Evolutionary conservation across 208 protist genomes (phyloP).

Genomic region (Leishmania amazonensis): DNA sequence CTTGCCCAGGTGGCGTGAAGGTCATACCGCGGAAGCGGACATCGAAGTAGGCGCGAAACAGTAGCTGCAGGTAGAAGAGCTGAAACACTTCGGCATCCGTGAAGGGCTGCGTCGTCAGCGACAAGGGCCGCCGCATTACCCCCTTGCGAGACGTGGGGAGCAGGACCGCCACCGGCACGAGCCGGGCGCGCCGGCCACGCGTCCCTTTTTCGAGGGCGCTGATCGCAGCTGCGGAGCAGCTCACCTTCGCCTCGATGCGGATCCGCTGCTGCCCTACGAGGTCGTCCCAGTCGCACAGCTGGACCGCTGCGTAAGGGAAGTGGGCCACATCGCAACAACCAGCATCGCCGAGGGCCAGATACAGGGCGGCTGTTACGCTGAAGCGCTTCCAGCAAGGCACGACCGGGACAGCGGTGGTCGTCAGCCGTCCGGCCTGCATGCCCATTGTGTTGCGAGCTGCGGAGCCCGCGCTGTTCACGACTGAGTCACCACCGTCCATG

Average conservation of each 20-base stretch:
- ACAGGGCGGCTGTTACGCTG: slow-evolving; percentile 49
- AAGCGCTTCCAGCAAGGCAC: slow-evolving; percentile 63
- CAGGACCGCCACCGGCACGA: slow-evolving; percentile 36
- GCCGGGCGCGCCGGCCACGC: slow-evolving; percentile 7
- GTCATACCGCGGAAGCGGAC: slow-evolving; percentile 58
- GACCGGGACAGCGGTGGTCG: neutral
- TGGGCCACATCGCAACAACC: slow-evolving; percentile 45
- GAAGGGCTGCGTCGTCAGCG: slow-evolving; percentile 63
- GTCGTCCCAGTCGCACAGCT: slow-evolving; percentile 43
- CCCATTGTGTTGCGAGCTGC: neutral
- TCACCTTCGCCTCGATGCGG: slow-evolving; percentile 32
- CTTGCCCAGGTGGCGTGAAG: slow-evolving; percentile 16
- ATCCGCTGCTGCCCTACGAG: slow-evolving; percentile 29
- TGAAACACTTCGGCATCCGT: slow-evolving; percentile 87
- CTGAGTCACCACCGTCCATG: neutral
- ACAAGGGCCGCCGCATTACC: slow-evolving; percentile 27
- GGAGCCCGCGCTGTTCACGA: neutral
- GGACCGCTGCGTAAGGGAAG: slow-evolving; percentile 54
- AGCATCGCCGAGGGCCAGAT: slow-evolving; percentile 52
- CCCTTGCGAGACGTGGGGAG: slow-evolving; percentile 38
- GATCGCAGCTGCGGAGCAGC: slow-evolving; percentile 17
- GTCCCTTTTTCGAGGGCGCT: slow-evolving; percentile 6
- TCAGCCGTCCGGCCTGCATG: neutral
- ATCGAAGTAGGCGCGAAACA: slow-evolving; percentile 81
- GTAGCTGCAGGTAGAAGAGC: slow-evolving; percentile 82